These are phyloP conservation scores for Nemania bipapillata DNA, from an alignment of 2,329 filamentous ascomycete species.

Conservation along the genomic window DNA sequence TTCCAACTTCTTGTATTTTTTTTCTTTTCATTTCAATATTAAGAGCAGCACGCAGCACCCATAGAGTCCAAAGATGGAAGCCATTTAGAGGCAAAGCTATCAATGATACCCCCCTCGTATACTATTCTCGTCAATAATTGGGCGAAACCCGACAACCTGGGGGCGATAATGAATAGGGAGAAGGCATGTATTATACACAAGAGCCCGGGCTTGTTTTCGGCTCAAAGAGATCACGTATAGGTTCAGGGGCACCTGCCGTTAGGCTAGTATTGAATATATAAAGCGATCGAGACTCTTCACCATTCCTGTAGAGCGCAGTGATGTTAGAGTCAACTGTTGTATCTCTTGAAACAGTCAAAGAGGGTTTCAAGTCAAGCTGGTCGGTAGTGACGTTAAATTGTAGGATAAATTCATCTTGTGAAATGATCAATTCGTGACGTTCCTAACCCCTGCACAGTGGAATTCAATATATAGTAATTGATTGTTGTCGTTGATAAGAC, in stretches of 20 bases:
- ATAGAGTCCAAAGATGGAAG: constrained; percentile 3
- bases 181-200: constrained; percentile 14
- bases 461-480: too few relatives aligned
- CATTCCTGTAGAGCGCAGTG: not conserved
- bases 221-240: not conserved
- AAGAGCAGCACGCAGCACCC: not conserved
- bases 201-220: not conserved
- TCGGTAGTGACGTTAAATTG: too few relatives aligned
- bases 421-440: too few relatives aligned
- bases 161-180: not conserved
- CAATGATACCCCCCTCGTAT: not conserved
- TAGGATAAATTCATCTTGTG: too few relatives aligned
- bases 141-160: not conserved
- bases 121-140: not conserved
- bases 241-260: not conserved
- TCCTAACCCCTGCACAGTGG: too few relatives aligned
- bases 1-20: not conserved
- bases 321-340: too few relatives aligned
- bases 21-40: not conserved
- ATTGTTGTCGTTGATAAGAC: too few relatives aligned
- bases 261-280: constrained; percentile 2
- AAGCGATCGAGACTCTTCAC: not conserved
- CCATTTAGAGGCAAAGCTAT: constrained; percentile 1
- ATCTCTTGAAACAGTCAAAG: too few relatives aligned
- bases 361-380: too few relatives aligned